Evolutionary conservation across 108 stramenopile species (phyloP), one percentile per base, ranked within the genome.

Genomic region (Stephanodiscus minutulus): DNA sequence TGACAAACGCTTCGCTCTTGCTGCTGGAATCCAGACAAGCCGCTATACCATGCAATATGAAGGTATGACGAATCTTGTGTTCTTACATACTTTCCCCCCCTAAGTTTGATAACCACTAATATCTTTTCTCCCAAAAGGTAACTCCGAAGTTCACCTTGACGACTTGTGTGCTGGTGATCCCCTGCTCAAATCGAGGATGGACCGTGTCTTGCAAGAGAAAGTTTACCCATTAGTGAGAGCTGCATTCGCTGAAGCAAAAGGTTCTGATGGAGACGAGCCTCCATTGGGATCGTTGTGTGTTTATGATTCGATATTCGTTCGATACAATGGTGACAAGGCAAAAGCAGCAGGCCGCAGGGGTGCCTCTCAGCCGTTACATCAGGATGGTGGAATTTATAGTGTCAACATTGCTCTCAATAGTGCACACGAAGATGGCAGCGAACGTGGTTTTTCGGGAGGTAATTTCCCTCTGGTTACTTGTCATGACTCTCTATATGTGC

Each of bases 281-380:
- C 53, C 41, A 44, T 43, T 50, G 43, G 77, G 77, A 10, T 31
- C 70, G 3, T 49, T 89, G 18, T 81, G 78, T 63, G 85, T 87
- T 10, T 88, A 90, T 68, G 89, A 91, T 56, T 79, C 89, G 8
- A 75, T 91, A 13, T 77, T 87, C 53, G 88, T 91, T 47, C 82
- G 87, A 33, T 91, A 91, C 73, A 85, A 91, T 72, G 86, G 86
- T 24, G 83, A 82, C 29, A 64, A 78, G 65, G 85, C 88, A 31
- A 68, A 31, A 68, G 33, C 36, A 4, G 52, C 61, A 39, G 68
- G 64, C 6, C 70, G 70, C 28, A 27, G 58, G 47, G 83, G 86
- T 20, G 89, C 89, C 9, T 83, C 83, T 1, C 89, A 91, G 61
- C 89, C 89, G 0, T 67, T 91, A 31, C 89, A 91, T 63, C 85